phyloP scores from a whole-genome alignment of 1,284 basidiomycete genomes.

The Fomitopsis schrenkii region DNA sequence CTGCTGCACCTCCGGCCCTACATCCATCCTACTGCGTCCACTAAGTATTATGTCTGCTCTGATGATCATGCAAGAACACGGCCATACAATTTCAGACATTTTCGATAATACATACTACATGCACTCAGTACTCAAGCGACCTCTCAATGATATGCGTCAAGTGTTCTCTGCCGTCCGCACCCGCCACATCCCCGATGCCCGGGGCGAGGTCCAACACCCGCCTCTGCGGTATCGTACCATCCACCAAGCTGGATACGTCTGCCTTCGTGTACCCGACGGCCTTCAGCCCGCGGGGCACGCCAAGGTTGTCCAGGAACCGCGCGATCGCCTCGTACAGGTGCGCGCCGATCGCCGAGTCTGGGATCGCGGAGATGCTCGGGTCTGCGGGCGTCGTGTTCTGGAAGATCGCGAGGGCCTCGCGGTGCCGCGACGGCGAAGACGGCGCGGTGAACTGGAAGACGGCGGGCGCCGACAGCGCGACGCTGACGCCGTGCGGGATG shows the following conservation, averaged over 20 bases:
- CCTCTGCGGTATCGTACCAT: constrained; percentile 85
- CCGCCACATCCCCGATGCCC: constrained; percentile 75
- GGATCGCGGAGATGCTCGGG: constrained; percentile 68
- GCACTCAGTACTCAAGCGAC: constrained; percentile 65
- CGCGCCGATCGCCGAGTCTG: constrained; percentile 79
- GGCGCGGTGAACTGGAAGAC: constrained; percentile 95
- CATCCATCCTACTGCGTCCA: no score
- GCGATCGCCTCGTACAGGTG: constrained; percentile 89
- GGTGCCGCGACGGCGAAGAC: constrained; percentile 86
- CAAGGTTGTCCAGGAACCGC: constrained; percentile 83
- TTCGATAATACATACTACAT: not conserved
- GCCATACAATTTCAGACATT: not conserved
- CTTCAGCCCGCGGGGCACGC: constrained; percentile 85
- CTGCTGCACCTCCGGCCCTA: not conserved
- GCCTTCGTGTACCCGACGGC: constrained; percentile 76
- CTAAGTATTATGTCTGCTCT: no score
- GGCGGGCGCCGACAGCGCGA: constrained; percentile 87
- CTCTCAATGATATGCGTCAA: constrained; percentile 73
- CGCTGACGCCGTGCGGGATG: constrained; percentile 88
- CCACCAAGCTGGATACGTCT: constrained; percentile 70
- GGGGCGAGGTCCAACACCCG: constrained; percentile 87
- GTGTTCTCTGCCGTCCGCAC: constrained; percentile 77
- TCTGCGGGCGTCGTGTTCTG: constrained; percentile 59
- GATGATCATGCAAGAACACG: not conserved
- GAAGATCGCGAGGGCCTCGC: constrained; percentile 87